These are phyloP conservation scores for Pseudisothecium myosuroides DNA, from an alignment of 225 moss, liverwort and hornwort species.

Conservation along the genomic window DNA sequence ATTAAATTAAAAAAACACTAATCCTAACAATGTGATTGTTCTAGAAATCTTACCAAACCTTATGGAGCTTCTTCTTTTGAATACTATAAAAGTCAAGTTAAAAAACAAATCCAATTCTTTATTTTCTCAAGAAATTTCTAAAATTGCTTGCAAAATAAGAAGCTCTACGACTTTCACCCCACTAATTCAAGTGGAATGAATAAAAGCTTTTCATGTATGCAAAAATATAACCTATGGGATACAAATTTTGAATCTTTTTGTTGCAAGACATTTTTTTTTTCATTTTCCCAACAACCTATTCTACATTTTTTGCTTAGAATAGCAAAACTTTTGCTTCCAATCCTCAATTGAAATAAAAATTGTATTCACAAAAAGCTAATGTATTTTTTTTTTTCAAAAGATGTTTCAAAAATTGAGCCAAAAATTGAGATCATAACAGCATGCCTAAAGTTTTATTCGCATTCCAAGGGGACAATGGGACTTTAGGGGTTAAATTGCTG, in stretches of 20 bases:
- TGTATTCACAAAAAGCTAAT: accelerated
- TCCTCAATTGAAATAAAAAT: background rate
- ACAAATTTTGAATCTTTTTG: background rate
- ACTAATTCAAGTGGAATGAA: background rate
- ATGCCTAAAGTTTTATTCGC: background rate
- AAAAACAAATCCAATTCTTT: accelerated
- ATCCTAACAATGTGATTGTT: accelerated
- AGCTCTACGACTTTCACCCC: background rate
- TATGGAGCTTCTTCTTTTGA: accelerated
- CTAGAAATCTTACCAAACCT: background rate
- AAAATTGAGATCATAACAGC: background rate
- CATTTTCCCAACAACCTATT: accelerated
- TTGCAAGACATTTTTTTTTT: background rate
- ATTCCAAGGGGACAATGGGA: accelerated
- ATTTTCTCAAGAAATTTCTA: background rate
- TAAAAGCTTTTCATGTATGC: background rate
- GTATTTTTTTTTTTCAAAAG: background rate
- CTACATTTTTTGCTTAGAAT: background rate
- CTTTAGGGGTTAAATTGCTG: accelerated
- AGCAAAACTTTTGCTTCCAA: background rate
- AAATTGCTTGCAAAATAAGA: background rate
- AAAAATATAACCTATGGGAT: background rate
- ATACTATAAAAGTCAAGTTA: accelerated
- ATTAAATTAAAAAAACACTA: background rate
- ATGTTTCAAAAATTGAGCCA: background rate